Conservation (phyloP, 192 early-diverging fungal species). For the Linnemannia elongata region DNA sequence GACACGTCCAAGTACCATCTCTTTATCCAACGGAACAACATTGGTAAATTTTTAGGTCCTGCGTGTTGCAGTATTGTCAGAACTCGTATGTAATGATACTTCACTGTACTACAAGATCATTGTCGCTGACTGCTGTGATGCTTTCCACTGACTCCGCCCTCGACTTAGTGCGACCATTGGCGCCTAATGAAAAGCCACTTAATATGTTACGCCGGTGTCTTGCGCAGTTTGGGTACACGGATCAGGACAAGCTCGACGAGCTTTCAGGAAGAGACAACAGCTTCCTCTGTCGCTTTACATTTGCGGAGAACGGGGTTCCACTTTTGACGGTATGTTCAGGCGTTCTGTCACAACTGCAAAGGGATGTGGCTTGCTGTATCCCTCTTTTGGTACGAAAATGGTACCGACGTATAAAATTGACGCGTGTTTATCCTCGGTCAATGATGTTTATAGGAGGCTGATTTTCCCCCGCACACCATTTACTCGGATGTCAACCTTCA, state of each 20-base stretch:
- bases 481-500: conserved; percentile 80
- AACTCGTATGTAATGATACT: background rate
- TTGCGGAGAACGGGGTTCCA: conserved; percentile 61
- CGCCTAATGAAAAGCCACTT: conserved; percentile 78
- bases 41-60: conserved; percentile 33
- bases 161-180: conserved; percentile 80
- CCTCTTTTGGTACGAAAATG: background rate
- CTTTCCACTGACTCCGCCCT: background rate
- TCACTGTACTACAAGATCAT: background rate
- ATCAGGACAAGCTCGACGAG: conserved; percentile 81
- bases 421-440: background rate
- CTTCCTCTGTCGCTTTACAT: conserved; percentile 87
- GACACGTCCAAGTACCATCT: conserved; percentile 72
- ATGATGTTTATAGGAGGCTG: conserved; percentile 51
- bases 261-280: conserved; percentile 90
- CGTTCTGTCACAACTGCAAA: background rate
- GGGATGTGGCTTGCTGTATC: background rate
- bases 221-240: conserved; percentile 85
- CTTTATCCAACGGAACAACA: conserved; percentile 58
- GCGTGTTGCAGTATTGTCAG: background rate
- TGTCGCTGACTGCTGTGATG: background rate
- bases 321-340: conserved; percentile 51
- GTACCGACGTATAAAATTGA: background rate
- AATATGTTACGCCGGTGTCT: conserved; percentile 80
- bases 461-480: conserved; percentile 47